These are phyloP conservation scores for Nicotiana attenuata DNA, from an alignment of 257 asterid species.

Conservation along the genomic window DNA sequence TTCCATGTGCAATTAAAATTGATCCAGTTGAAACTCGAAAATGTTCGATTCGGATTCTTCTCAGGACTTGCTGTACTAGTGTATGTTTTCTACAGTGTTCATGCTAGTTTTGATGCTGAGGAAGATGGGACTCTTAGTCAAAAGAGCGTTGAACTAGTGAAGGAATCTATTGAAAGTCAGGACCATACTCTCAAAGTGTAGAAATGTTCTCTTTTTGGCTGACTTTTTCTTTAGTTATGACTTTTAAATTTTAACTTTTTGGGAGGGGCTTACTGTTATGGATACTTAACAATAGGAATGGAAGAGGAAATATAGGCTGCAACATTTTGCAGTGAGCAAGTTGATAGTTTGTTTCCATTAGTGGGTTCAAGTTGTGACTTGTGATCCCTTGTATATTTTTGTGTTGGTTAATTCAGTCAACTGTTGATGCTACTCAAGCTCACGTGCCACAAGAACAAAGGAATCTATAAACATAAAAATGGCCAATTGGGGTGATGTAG, in stretches of 20 bases:
- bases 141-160: constrained; percentile 38
- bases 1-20: background rate
- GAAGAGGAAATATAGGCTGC: constrained; percentile 1
- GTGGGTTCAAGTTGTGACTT: background rate
- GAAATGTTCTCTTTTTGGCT: constrained; percentile 15
- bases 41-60: constrained; percentile 70
- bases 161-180: constrained; percentile 47
- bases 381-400: background rate
- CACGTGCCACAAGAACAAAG: background rate
- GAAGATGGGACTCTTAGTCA: constrained; percentile 52
- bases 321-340: constrained; percentile 4
- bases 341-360: background rate
- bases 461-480: background rate
- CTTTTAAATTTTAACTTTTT: background rate
- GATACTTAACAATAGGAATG: background rate
- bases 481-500: background rate
- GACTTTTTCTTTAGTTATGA: background rate
- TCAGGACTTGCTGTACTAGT: constrained; percentile 55
- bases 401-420: background rate
- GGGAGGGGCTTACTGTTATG: background rate
- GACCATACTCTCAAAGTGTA: constrained; percentile 44
- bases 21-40: background rate
- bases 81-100: constrained; percentile 71
- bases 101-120: constrained; percentile 91
- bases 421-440: background rate